phyloP scores from a whole-genome alignment of 768 basidiomycete genomes.

The Mycena sanguinolenta region DNA sequence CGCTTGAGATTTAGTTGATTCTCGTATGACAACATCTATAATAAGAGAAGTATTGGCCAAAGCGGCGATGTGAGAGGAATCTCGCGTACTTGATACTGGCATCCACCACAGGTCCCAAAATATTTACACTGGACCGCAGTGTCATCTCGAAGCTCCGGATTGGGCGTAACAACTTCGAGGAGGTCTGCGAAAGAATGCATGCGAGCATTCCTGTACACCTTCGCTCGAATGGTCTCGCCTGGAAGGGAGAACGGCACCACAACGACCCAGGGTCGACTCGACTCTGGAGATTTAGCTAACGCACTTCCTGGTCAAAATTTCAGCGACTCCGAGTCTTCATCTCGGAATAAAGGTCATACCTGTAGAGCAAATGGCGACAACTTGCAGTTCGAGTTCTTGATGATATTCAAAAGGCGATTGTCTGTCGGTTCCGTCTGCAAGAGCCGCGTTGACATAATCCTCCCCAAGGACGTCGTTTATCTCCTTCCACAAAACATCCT shows the following conservation, averaged over 20 bases:
- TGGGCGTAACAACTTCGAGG: conserved; percentile 73
- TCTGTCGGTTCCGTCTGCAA: conserved; percentile 64
- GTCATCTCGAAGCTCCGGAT: conserved; percentile 74
- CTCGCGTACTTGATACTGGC: conserved; percentile 86
- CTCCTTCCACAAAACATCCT: conserved; percentile 84
- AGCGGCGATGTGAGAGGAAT: not conserved
- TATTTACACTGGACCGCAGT: conserved; percentile 82
- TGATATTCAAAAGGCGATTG: conserved; percentile 71
- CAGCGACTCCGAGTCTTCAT: not conserved
- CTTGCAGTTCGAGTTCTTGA: conserved; percentile 76
- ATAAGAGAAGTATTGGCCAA: not conserved
- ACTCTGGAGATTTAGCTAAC: conserved; percentile 65
- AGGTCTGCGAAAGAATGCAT: conserved; percentile 85
- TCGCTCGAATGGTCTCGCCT: conserved; percentile 81
- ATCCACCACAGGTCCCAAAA: conserved; percentile 91
- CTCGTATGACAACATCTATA: conserved; percentile 88
- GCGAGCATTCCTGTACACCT: conserved; percentile 78
- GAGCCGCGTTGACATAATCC: conserved; percentile 64
- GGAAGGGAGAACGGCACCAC: conserved; percentile 89
- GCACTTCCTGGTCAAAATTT: conserved; percentile 67
- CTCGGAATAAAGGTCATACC: conserved; percentile 52
- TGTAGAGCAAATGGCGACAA: conserved; percentile 72
- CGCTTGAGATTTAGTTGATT: conserved; percentile 89
- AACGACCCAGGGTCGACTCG: conserved; percentile 79
- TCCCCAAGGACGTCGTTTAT: conserved; percentile 75